phyloP scores from a whole-genome alignment of 129 eudicot species.

The Solidago caesia region DNA sequence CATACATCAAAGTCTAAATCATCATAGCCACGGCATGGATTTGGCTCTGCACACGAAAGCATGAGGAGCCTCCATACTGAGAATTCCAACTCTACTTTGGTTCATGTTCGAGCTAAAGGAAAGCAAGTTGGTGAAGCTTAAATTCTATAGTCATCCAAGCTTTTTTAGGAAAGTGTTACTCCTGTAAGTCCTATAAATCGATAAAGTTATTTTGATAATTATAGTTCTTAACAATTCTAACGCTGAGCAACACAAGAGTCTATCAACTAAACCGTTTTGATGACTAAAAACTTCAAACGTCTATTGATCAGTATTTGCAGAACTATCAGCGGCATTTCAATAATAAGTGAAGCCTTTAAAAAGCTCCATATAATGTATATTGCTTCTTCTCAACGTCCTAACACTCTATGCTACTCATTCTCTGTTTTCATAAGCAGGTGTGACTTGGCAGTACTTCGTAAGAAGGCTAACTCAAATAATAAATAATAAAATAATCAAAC shows the following conservation, averaged over 20 bases:
- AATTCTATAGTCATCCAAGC: no score
- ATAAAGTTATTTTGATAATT: no score
- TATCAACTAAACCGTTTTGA: neutral
- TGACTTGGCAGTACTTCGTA: neutral
- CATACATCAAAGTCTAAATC: no score
- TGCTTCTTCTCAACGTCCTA: conserved; percentile 11
- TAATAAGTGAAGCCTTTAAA: neutral
- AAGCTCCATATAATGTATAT: neutral
- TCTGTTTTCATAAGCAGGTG: conserved; percentile 9
- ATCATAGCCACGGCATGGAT: no score
- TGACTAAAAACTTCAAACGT: neutral
- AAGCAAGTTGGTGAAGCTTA: no score
- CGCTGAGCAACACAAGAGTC: conserved; percentile 6
- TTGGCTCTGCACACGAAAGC: no score
- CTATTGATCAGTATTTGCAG: neutral
- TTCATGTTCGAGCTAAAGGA: no score
- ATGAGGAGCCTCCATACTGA: no score
- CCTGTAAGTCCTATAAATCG: no score
- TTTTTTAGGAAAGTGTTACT: no score
- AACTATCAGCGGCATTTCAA: neutral
- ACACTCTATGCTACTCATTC: conserved; percentile 10
- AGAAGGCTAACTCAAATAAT: conserved; percentile 20
- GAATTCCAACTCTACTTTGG: no score
- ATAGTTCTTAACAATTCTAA: neutral
- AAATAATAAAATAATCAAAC: neutral